Percentiles rank a stretch among this genome's conserved stretches.
Conservation (phyloP, 2,329 filamentous ascomycete genomes). For the Cryphonectria carpinicola region DNA sequence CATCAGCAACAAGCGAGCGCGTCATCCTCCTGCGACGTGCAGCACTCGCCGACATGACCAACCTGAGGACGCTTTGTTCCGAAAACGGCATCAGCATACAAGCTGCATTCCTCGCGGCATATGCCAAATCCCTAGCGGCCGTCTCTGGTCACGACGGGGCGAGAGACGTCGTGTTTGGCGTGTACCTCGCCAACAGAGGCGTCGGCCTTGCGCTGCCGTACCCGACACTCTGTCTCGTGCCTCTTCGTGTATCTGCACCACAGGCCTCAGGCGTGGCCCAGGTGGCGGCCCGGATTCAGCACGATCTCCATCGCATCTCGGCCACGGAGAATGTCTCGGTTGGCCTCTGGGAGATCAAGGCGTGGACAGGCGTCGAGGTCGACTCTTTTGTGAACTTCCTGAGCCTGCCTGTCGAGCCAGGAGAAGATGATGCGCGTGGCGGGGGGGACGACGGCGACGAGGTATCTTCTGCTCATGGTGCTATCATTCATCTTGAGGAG, state of each 20-base stretch:
- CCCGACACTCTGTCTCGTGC: constrained; percentile 81
- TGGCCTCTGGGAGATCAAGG: constrained; percentile 70
- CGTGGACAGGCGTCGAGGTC: constrained; percentile 74
- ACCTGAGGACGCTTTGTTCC: constrained; percentile 45
- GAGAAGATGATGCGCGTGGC: background rate
- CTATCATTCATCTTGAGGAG: constrained; percentile 13
- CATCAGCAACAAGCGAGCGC: constrained; percentile 8
- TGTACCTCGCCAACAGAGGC: constrained; percentile 82
- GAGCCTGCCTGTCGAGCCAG: constrained; percentile 47
- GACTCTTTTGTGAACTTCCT: constrained; percentile 84
- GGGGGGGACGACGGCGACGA: background rate
- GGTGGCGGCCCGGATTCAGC: constrained; percentile 66
- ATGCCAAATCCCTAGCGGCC: constrained; percentile 53
- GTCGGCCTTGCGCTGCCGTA: constrained; percentile 57
- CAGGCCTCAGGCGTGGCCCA: constrained; percentile 43
- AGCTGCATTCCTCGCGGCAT: constrained; percentile 74
- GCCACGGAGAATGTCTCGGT: constrained; percentile 58
- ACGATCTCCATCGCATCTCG: constrained; percentile 67
- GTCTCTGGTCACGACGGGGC: constrained; percentile 9
- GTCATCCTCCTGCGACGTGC: constrained; percentile 49
- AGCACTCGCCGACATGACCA: constrained; percentile 46
- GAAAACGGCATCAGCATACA: constrained; percentile 68
- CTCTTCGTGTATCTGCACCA: constrained; percentile 60
- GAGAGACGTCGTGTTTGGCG: constrained; percentile 65
- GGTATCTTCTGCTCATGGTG: background rate